phyloP scores from a whole-genome alignment of 164 flowering plant genomes.

The Berberis thunbergii region DNA sequence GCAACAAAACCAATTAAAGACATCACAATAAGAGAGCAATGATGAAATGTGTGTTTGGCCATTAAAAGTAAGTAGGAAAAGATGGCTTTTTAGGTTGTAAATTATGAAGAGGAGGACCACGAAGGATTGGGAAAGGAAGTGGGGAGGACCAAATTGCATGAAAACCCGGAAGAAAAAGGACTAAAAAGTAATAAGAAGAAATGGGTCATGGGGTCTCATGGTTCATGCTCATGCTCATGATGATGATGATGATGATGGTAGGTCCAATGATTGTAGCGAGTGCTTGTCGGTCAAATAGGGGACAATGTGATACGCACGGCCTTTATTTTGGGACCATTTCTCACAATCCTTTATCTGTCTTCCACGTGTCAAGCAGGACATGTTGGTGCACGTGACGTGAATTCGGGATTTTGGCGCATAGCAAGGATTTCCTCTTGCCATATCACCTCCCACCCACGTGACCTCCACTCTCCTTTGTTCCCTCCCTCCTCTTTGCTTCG shows the following conservation, averaged over 20 bases:
- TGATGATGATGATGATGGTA: constrained; percentile 2
- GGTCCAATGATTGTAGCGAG: constrained; percentile 54
- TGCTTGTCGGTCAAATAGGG: constrained; percentile 36
- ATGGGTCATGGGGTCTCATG: too few species aligned
- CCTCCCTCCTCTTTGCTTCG: not conserved
- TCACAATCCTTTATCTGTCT: constrained; percentile 1
- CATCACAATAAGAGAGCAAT: constrained; percentile 8
- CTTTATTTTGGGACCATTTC: constrained; percentile 23
- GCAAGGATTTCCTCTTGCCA: constrained; percentile 3
- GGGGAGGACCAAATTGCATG: constrained; percentile 1
- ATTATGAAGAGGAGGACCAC: not conserved
- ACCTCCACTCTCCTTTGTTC: constrained; percentile 29
- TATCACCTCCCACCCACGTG: constrained; percentile 37
- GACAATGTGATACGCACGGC: constrained; percentile 58
- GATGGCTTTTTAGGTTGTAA: not conserved
- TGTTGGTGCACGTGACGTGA: constrained; percentile 59
- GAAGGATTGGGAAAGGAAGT: not conserved
- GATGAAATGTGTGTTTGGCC: not conserved
- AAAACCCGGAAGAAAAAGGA: not conserved
- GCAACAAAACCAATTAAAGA: not conserved
- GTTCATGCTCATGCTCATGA: not conserved
- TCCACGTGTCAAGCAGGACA: constrained; percentile 43
- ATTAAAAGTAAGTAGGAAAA: not conserved
- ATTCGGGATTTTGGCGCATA: constrained; percentile 9
- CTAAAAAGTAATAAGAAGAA: not conserved